Percentiles rank a stretch among this genome's conserved stretches.
phyloP scores from a whole-genome alignment of 169 alveolate species.

The Theileria sp. region DNA sequence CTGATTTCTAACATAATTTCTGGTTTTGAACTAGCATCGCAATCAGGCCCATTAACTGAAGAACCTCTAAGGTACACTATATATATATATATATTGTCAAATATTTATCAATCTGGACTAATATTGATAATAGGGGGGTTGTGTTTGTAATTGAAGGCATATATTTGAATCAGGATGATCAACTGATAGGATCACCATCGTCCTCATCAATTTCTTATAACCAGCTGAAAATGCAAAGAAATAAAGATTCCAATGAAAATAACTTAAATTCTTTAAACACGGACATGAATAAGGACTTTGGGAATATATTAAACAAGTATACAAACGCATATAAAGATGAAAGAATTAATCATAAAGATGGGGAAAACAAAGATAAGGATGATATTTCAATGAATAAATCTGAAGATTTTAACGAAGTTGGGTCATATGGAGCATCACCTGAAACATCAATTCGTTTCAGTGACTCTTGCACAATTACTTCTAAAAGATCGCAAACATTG shows the following conservation, averaged over 20 bases:
- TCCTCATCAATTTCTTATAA: slow-evolving; percentile 7
- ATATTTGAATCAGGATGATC: not conserved
- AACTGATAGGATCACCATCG: not conserved
- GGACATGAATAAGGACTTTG: slow-evolving; percentile 4
- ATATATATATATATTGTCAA: slow-evolving; percentile 5
- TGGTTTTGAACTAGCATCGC: slow-evolving; percentile 92
- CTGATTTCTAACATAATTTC: slow-evolving; percentile 64
- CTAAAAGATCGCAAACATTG: slow-evolving; percentile 13
- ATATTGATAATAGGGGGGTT: slow-evolving; percentile 41
- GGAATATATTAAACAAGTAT: slow-evolving; percentile 5
- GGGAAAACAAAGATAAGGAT: not conserved
- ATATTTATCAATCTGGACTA: not conserved
- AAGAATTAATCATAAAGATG: not conserved
- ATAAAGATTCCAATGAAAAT: not conserved
- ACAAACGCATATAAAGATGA: not conserved
- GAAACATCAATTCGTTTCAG: slow-evolving; percentile 11
- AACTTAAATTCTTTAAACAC: slow-evolving; percentile 8
- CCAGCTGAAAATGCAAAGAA: not conserved
- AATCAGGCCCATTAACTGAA: slow-evolving; percentile 92
- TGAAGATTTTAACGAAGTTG: not conserved
- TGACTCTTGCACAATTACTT: slow-evolving; percentile 16
- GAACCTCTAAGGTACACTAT: slow-evolving; percentile 91
- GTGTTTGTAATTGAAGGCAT: slow-evolving; percentile 57
- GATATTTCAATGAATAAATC: not conserved
- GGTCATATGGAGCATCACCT: not conserved